Percentiles rank a stretch among this genome's conserved stretches.
phyloP scores from a whole-genome alignment of 2,329 filamentous ascomycete species.

The Periconia macrospinosa region DNA sequence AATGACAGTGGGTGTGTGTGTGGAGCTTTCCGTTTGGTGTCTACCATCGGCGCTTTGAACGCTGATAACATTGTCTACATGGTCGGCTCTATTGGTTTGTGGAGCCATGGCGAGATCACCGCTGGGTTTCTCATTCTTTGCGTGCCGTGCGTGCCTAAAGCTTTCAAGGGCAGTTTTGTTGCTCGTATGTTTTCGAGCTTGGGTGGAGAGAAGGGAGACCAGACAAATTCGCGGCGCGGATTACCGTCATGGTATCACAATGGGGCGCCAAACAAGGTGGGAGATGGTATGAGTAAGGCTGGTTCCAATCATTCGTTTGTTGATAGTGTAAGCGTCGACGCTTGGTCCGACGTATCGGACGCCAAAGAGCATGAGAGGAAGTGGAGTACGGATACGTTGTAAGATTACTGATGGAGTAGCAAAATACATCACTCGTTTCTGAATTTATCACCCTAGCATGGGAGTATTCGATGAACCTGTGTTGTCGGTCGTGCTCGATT shows the following conservation, averaged over 20 bases:
- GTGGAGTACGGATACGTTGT: too few species aligned
- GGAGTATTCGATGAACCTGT: too few species aligned
- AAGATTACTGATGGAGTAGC: too few species aligned
- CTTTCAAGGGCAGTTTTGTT: neutral
- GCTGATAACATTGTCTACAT: conserved; percentile 5
- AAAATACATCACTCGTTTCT: too few species aligned
- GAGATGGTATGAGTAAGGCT: neutral
- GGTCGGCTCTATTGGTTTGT: conserved; percentile 4
- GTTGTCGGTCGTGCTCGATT: too few species aligned
- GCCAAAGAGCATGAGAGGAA: too few species aligned
- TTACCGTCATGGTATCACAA: neutral
- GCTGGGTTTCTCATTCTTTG: conserved; percentile 5
- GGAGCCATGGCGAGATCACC: conserved; percentile 5
- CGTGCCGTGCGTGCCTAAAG: conserved; percentile 3
- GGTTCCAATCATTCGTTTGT: neutral
- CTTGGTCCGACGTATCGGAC: neutral
- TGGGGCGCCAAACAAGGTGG: neutral
- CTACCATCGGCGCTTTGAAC: neutral
- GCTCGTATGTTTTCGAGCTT: neutral
- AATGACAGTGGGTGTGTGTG: conserved; percentile 4
- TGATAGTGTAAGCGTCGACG: neutral
- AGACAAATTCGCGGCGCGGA: neutral
- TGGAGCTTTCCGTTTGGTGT: conserved; percentile 2
- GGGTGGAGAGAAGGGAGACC: neutral
- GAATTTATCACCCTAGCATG: too few species aligned